Base-by-base conservation (phyloP, 768 basidiomycete genomes). In the Mycena leptocephala region DNA sequence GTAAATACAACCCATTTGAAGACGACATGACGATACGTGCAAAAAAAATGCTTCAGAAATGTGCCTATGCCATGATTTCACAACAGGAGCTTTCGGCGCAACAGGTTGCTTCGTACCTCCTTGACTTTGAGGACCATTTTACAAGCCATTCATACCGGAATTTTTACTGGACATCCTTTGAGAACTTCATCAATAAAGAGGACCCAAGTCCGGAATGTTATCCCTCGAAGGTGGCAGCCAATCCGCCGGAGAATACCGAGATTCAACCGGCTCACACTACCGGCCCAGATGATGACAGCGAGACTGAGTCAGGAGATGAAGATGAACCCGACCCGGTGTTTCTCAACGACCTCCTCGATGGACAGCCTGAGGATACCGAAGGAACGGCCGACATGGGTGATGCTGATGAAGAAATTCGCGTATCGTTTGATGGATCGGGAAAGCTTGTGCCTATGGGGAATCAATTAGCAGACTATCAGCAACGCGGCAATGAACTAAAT, bases 41-140 rank as follows among this genome's bases (percentile, higher is more conserved):
- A 0, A 83, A 84, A 26, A 76, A 74, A 13, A 16, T 85, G 28
- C 66, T 85, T 6, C 79, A 79, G 46, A 82, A 82, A 43, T 80
- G 80, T 76, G 82, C 80, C 7, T 80, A 83, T 72, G 61, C 79
- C 9, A 70, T 70, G 69, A 70, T 70, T 70, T 46, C 58, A 8
- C 70, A 71, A n/a, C 79, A 82, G 46, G 84, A 84, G 66, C 22
- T 84, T 13, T 81, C 81, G 16, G 79, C 66, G 3, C 84, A 81
- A 46, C 82, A 84, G 64, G 81, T 84, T 2, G 77, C 71, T 9
- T 79, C 76, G 1, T 82, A 83, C 65, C 67, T 83, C 0, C 46
- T 81, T 37, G 83, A 80, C 24, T 76, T 72, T 6, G 83, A 82
- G 24, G 82, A 85, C 53, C 81, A 83, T n/a, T 85, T 80, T 51